These are phyloP conservation scores for Pythium coloratum DNA, from an alignment of 352 stramenopile genomes.

Conservation along the genomic window DNA sequence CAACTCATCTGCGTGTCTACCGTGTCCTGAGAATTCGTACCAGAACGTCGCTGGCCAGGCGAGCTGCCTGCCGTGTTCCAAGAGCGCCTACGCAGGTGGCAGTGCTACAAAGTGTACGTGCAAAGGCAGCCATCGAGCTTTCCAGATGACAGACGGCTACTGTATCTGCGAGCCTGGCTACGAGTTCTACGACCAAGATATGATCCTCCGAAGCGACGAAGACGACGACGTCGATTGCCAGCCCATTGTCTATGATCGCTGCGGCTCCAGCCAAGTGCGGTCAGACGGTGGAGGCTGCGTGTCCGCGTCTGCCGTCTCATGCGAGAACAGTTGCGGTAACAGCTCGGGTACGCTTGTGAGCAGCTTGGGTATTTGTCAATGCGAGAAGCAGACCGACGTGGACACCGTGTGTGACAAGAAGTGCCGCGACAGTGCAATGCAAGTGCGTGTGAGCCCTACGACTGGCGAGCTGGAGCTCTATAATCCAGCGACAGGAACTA, in stretches of 20 bases:
- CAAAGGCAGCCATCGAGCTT: conserved; percentile 85
- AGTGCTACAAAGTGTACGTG: conserved; percentile 80
- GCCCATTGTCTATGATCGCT: conserved; percentile 90
- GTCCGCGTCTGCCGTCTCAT: conserved; percentile 39
- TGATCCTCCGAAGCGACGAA: conserved; percentile 77
- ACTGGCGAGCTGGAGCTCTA: conserved; percentile 64
- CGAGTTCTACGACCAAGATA: conserved; percentile 89
- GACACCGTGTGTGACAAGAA: conserved; percentile 78
- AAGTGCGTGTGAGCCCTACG: conserved; percentile 36
- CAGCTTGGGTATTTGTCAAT: conserved; percentile 88
- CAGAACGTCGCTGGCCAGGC: conserved; percentile 62
- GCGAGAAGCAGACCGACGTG: conserved; percentile 67
- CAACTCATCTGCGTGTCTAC: conserved; percentile 59
- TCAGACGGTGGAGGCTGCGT: conserved; percentile 73
- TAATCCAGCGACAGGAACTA: conserved; percentile 40
- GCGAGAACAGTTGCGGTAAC: conserved; percentile 60
- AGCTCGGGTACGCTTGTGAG: conserved; percentile 72
- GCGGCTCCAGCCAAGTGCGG: conserved; percentile 67
- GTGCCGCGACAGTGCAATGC: conserved; percentile 55
- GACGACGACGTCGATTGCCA: conserved; percentile 91
- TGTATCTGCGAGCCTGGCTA: conserved; percentile 91
- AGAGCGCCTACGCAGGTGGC: conserved; percentile 55
- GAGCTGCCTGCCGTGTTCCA: conserved; percentile 88
- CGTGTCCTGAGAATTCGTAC: conserved; percentile 78
- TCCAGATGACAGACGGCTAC: conserved; percentile 89